Evolutionary conservation across 805 yeast genomes (phyloP).

Genomic region (Candida broadrunensis): DNA sequence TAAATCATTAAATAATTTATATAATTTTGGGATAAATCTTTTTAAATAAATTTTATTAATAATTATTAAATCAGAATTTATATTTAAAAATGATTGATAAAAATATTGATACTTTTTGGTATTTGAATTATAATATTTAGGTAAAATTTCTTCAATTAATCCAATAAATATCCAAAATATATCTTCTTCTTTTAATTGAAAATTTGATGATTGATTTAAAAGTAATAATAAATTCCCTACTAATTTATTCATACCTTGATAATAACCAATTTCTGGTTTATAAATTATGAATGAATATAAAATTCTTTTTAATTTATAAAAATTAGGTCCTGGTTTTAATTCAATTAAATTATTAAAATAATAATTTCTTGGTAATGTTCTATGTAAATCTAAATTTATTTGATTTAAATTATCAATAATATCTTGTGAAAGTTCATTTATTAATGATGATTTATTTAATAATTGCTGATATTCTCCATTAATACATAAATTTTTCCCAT

Average conservation of each 20-base stretch:
- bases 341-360: conserved; percentile 41
- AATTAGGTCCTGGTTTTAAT: conserved; percentile 52
- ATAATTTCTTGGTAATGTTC: conserved; percentile 55
- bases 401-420: conserved; percentile 38
- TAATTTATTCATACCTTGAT: conserved; percentile 63
- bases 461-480: conserved; percentile 47
- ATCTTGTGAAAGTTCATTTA: conserved; percentile 12
- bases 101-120: conserved; percentile 18
- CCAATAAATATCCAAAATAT: conserved; percentile 53
- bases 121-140: conserved; percentile 31
- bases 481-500: conserved; percentile 39
- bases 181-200: conserved; percentile 33
- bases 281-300: conserved; percentile 48
- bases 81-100: conserved; percentile 14
- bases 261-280: conserved; percentile 50
- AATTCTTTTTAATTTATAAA: conserved; percentile 42
- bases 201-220: conserved; percentile 8
- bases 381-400: conserved; percentile 49
- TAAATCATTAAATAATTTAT: conserved; percentile 27
- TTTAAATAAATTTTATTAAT: conserved; percentile 29
- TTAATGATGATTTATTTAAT: conserved; percentile 9
- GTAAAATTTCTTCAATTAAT: conserved; percentile 47
- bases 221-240: conserved; percentile 49
- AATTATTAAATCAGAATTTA: conserved; percentile 39
- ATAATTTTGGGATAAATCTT: conserved; percentile 38